Conservation (phyloP, 2,329 filamentous ascomycete genomes). For the Neobulgaria alba region DNA sequence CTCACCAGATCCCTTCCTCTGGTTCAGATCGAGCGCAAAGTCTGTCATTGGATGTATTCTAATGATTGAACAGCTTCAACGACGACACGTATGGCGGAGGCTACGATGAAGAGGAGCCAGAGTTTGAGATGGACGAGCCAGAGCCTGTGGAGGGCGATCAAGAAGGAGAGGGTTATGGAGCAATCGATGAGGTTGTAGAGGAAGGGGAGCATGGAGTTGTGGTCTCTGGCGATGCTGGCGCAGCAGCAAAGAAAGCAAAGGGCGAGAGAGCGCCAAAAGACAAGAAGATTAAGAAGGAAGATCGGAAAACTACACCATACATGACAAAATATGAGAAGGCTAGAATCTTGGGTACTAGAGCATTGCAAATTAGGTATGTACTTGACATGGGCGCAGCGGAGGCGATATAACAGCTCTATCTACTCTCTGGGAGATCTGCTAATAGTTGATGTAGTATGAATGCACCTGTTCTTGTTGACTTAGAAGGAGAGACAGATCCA, state of each 20-base stretch:
- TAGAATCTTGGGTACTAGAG: conserved; percentile 84
- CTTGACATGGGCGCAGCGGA: background rate
- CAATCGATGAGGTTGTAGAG: conserved; percentile 35
- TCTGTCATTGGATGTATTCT: conserved; percentile 27
- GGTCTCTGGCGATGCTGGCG: conserved; percentile 52
- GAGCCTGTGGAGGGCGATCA: conserved; percentile 48
- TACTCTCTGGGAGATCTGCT: background rate
- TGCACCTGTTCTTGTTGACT: conserved; percentile 88
- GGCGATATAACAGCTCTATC: background rate
- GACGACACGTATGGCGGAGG: conserved; percentile 32
- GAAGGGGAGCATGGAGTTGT: conserved; percentile 37
- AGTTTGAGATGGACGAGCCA: conserved; percentile 47
- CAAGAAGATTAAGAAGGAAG: conserved; percentile 84
- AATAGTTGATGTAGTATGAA: conserved; percentile 63
- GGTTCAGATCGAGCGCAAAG: too few species aligned
- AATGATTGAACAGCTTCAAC: conserved; percentile 49
- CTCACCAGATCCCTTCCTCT: background rate
- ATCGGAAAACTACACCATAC: conserved; percentile 89
- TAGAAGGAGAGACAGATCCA: conserved; percentile 96
- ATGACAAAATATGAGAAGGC: conserved; percentile 99
- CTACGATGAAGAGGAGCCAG: conserved; percentile 60
- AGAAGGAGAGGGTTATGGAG: conserved; percentile 41
- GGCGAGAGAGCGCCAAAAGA: conserved; percentile 53
- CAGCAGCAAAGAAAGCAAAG: conserved; percentile 46
- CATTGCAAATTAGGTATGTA: conserved; percentile 84